These are phyloP conservation scores for Nakaseomyces delphensis DNA, from an alignment of 1,139 yeast genomes.

Conservation along the genomic window DNA sequence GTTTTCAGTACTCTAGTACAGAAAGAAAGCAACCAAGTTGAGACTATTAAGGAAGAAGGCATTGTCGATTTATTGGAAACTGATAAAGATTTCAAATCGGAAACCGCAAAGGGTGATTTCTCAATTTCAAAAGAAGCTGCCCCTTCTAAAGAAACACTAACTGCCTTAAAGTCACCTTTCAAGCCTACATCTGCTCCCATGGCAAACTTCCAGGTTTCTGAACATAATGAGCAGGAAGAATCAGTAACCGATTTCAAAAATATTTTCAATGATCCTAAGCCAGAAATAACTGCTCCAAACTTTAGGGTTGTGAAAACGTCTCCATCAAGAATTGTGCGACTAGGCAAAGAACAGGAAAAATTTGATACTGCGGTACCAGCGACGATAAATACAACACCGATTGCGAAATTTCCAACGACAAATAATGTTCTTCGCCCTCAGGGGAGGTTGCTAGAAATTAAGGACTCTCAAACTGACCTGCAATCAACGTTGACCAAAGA, in stretches of 20 bases:
- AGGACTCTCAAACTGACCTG: conserved; percentile 8
- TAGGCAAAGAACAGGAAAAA: not conserved
- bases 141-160: not conserved
- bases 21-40: not conserved
- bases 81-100: not conserved
- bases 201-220: not conserved
- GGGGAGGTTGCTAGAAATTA: conserved; percentile 8
- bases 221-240: not conserved
- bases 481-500: not conserved
- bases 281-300: not conserved
- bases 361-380: not conserved
- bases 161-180: conserved; percentile 3
- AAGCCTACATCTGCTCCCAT: not conserved
- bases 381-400: no score
- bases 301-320: conserved; percentile 13
- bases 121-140: not conserved
- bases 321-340: conserved; percentile 9
- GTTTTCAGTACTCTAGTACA: conserved; percentile 7
- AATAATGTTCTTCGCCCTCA: conserved; percentile 7
- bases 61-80: not conserved
- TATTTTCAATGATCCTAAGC: not conserved
- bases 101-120: not conserved
- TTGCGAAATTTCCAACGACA: not conserved
- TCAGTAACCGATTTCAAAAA: not conserved
- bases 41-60: not conserved